A percentile compares a stretch with the other conserved stretches of the same genome.
phyloP scores from a whole-genome alignment of 495 filamentous ascomycete genomes.

The Podospora pseudocomata region DNA sequence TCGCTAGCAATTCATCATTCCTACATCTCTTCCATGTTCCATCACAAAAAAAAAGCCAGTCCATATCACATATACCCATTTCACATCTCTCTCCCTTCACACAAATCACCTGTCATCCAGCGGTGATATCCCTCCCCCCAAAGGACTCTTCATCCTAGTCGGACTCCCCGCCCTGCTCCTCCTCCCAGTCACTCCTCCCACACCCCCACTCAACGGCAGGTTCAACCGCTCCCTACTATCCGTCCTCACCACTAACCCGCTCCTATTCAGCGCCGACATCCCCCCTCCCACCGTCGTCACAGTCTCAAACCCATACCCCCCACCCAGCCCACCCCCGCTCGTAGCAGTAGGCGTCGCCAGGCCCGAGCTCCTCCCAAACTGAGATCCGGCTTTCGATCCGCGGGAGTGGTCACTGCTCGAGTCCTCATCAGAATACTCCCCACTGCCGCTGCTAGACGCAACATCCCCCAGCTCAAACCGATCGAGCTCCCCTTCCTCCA shows the following conservation, averaged over 20 bases:
- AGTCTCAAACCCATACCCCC: neutral
- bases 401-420: conserved; percentile 43
- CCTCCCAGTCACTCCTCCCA: conserved; percentile 52
- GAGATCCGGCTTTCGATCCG: conserved; percentile 8
- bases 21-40: neutral
- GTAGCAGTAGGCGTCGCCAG: conserved; percentile 55
- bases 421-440: conserved; percentile 43
- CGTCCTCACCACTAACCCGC: conserved; percentile 69
- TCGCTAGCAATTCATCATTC: neutral
- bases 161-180: conserved; percentile 64
- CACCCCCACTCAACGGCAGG: conserved; percentile 40
- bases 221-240: conserved; percentile 73
- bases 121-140: conserved; percentile 44
- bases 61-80: neutral
- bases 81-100: neutral
- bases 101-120: conserved; percentile 36
- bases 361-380: conserved; percentile 55
- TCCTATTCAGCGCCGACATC: conserved; percentile 62
- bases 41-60: conserved; percentile 6
- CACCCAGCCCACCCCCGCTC: conserved; percentile 26
- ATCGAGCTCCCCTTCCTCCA: conserved; percentile 64
- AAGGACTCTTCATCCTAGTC: conserved; percentile 60
- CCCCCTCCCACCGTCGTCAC: conserved; percentile 9
- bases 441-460: conserved; percentile 48
- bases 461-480: conserved; percentile 69